Percentiles rank a stretch among this genome's conserved stretches.
phyloP scores from a whole-genome alignment of 176 grass and related monocot species.

The Juncus effusus region DNA sequence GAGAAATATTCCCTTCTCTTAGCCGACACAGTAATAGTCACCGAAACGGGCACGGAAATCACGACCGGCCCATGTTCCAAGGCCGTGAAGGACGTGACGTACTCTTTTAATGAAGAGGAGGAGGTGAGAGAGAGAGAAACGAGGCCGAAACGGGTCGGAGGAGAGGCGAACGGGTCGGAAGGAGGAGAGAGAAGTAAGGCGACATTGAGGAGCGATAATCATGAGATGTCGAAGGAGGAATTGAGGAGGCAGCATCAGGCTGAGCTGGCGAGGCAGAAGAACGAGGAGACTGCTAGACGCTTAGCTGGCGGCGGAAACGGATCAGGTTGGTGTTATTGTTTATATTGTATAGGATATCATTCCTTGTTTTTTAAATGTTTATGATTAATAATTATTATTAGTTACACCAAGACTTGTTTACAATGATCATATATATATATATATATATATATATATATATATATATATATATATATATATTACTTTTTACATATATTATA shows the following conservation, averaged over 20 bases:
- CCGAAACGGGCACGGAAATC: constrained; percentile 49
- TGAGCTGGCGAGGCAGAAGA: constrained; percentile 83
- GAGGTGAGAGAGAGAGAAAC: constrained; percentile 37
- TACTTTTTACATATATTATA: no score
- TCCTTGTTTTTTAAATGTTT: no score
- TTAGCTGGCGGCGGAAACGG: constrained; percentile 54
- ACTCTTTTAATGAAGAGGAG: constrained; percentile 71
- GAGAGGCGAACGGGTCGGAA: constrained; percentile 6
- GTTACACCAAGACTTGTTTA: no score
- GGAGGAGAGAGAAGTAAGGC: constrained; percentile 36
- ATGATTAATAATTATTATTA: no score
- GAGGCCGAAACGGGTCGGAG: constrained; percentile 8
- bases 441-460: no score
- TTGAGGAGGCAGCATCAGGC: constrained; percentile 73
- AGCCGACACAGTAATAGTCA: constrained; percentile 75
- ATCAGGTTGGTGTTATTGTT: not conserved
- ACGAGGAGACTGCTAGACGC: constrained; percentile 72
- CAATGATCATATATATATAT: no score
- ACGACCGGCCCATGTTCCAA: constrained; percentile 70
- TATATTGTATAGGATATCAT: no score
- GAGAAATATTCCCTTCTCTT: constrained; percentile 67
- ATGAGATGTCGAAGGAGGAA: constrained; percentile 91
- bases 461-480: no score
- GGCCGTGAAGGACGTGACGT: constrained; percentile 53
- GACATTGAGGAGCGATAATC: constrained; percentile 62